phyloP scores from a whole-genome alignment of 2,329 filamentous ascomycete species.

The Pseudogymnoascus verrucosus region DNA sequence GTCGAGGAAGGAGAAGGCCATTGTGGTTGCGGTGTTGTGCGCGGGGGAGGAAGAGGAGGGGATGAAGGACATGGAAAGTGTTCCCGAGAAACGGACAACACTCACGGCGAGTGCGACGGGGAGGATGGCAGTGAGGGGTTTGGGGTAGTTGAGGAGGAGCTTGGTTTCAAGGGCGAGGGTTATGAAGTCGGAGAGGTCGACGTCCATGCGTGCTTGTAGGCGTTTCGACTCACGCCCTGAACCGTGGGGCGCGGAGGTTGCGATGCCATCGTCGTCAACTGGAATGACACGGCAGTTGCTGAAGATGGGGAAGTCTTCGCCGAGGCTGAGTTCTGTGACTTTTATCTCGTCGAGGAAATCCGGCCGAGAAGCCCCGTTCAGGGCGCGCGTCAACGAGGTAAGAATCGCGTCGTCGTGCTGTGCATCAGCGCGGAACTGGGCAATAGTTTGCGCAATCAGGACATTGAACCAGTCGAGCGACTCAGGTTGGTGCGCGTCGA shows the following conservation, averaged over 20 bases:
- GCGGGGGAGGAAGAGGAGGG: slow-evolving; percentile 56
- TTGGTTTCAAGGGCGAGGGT: slow-evolving; percentile 93
- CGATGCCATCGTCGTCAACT: slow-evolving; percentile 68
- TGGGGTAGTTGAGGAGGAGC: slow-evolving; percentile 88
- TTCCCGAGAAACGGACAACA: slow-evolving; percentile 90
- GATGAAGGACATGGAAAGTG: slow-evolving; percentile 85
- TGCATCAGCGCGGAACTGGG: slow-evolving; percentile 87
- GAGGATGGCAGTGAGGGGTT: slow-evolving; percentile 76
- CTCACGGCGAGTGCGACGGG: slow-evolving; percentile 88
- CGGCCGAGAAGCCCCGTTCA: slow-evolving; percentile 81
- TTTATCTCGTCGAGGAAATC: slow-evolving; percentile 90
- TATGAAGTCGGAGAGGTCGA: slow-evolving; percentile 92
- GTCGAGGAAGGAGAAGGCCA: slow-evolving; percentile 89
- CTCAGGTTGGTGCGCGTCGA: slow-evolving; percentile 90
- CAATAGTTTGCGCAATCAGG: slow-evolving; percentile 89
- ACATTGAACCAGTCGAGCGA: slow-evolving; percentile 99
- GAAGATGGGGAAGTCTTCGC: slow-evolving; percentile 97
- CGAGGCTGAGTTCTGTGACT: slow-evolving; percentile 86
- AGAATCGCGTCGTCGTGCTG: slow-evolving; percentile 88
- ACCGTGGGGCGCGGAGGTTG: slow-evolving; percentile 15
- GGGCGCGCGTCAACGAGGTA: slow-evolving; percentile 69
- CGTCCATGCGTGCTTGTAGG: slow-evolving; percentile 91
- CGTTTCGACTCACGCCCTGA: slow-evolving; percentile 44
- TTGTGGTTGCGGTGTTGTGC: slow-evolving; percentile 69
- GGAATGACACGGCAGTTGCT: slow-evolving; percentile 96